phyloP scores from a whole-genome alignment of 164 flowering plant genomes.

The Santalum album region DNA sequence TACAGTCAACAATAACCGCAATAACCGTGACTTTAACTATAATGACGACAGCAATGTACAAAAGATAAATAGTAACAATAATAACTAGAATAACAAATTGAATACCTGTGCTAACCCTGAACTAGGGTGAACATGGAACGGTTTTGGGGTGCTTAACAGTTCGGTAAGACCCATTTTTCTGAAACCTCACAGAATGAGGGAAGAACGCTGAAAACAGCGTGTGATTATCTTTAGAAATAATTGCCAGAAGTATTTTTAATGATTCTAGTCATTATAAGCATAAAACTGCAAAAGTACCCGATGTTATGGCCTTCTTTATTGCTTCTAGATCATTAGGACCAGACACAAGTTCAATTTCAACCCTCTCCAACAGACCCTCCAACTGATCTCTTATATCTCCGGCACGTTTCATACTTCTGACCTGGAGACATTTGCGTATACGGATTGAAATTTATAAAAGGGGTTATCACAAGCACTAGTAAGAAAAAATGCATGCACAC shows the following conservation, averaged over 20 bases:
- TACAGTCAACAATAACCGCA: no score
- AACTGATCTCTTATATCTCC: conserved; percentile 87
- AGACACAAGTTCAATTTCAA: conserved; percentile 71
- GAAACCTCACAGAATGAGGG: conserved; percentile 79
- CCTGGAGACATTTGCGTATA: conserved; percentile 35
- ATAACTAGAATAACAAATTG: not conserved
- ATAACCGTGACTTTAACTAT: no score
- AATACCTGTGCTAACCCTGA: conserved; percentile 86
- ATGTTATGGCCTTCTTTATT: conserved; percentile 75
- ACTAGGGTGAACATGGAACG: conserved; percentile 87
- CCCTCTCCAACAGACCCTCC: conserved; percentile 89
- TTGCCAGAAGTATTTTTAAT: not conserved
- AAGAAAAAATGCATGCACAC: conserved; percentile 5
- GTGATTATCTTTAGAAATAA: conserved; percentile 4
- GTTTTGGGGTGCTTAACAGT: conserved; percentile 91
- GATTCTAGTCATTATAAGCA: not conserved
- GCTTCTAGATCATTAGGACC: conserved; percentile 59
- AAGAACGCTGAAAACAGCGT: conserved; percentile 56
- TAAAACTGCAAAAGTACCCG: conserved; percentile 34
- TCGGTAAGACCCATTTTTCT: conserved; percentile 79
- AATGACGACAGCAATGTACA: no score
- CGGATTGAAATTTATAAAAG: not conserved
- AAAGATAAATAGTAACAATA: no score
- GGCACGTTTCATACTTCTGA: conserved; percentile 96
- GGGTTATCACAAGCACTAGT: not conserved